phyloP scores from a whole-genome alignment of 2,329 filamentous ascomycete genomes.

The Penicillium sclerotiorum region DNA sequence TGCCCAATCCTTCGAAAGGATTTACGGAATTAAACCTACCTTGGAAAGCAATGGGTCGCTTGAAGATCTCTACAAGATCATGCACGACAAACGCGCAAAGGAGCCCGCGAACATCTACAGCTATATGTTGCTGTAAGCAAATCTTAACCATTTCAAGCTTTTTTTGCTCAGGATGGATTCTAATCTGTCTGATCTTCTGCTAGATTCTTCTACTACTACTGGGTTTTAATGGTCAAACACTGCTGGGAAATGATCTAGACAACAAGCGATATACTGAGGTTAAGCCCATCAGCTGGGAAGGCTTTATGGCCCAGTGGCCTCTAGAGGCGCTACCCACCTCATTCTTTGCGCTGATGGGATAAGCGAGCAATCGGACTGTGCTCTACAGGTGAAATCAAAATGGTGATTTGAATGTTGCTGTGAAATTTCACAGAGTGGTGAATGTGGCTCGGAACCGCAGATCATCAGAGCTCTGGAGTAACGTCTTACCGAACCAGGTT shows the following conservation, averaged over 20 bases:
- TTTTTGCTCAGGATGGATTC: neutral
- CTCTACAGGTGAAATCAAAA: no score
- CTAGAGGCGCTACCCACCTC: neutral
- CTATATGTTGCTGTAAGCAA: conserved; percentile 13
- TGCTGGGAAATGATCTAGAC: conserved; percentile 11
- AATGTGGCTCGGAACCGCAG: no score
- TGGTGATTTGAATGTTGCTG: no score
- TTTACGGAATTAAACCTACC: conserved; percentile 25
- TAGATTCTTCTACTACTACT: conserved; percentile 24
- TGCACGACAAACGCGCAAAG: conserved; percentile 22
- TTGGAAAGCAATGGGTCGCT: conserved; percentile 23
- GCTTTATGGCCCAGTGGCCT: conserved; percentile 2
- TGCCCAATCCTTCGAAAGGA: conserved; percentile 26
- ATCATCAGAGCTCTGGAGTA: no score
- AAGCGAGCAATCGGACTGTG: no score
- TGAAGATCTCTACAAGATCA: conserved; percentile 31
- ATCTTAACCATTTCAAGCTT: neutral
- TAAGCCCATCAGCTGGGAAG: conserved; percentile 12
- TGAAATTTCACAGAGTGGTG: no score
- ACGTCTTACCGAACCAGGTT: no score
- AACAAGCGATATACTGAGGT: conserved; percentile 10
- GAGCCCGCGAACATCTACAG: conserved; percentile 16
- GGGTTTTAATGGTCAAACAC: conserved; percentile 17
- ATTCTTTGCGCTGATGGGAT: neutral
- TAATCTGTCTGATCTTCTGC: neutral